Percentiles rank a stretch among this genome's conserved stretches.
Conservation (phyloP, 345 rosid species). For the Linum usitatissimum region DNA sequence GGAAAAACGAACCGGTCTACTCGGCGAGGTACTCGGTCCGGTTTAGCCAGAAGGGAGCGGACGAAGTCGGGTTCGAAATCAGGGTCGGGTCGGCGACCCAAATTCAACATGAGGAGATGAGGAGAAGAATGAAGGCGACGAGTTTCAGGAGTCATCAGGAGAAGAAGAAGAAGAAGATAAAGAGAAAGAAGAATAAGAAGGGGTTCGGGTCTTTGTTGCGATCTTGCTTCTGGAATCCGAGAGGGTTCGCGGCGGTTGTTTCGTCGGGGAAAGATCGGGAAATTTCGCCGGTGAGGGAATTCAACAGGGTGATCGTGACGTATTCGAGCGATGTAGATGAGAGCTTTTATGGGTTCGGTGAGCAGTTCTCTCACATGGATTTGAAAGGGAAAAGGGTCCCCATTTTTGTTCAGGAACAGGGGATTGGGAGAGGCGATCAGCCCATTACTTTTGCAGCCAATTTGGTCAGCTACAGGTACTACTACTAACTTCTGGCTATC, state of each 20-base stretch:
- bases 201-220: slow-evolving; percentile 21
- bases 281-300: slow-evolving; percentile 18
- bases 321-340: slow-evolving; percentile 50
- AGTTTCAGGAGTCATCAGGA: neutral
- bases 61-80: slow-evolving; percentile 43
- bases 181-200: slow-evolving; percentile 23
- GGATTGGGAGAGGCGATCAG: slow-evolving; percentile 76
- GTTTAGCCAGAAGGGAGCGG: slow-evolving; percentile 36
- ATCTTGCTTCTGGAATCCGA: slow-evolving; percentile 25
- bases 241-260: slow-evolving; percentile 14
- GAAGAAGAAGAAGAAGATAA: slow-evolving; percentile 16
- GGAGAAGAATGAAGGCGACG: neutral
- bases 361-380: slow-evolving; percentile 65
- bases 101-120: too few species aligned
- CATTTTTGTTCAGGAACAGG: slow-evolving; percentile 69
- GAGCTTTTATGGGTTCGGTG: slow-evolving; percentile 58
- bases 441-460: slow-evolving; percentile 66
- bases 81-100: slow-evolving; percentile 30
- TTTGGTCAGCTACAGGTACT: slow-evolving; percentile 60
- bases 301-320: slow-evolving; percentile 44
- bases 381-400: slow-evolving; percentile 67
- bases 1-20: slow-evolving; percentile 7
- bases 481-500: neutral
- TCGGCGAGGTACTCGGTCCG: slow-evolving; percentile 40
- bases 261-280: slow-evolving; percentile 32